Conservation (phyloP, 345 rosid species). For the Jatropha curcas region DNA sequence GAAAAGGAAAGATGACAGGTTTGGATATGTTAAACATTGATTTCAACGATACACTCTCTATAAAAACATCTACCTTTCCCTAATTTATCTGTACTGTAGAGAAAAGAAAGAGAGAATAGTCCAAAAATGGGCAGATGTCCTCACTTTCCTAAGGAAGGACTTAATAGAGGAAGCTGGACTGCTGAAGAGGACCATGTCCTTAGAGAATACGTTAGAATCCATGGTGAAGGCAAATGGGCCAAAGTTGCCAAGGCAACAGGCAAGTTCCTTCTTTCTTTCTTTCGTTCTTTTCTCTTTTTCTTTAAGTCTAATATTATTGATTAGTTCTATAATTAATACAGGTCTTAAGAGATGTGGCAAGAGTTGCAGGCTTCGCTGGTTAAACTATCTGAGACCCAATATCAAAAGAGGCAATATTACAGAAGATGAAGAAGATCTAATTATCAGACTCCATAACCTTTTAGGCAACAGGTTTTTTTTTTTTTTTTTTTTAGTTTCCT, state of each 20-base stretch:
- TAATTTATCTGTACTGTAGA: no score
- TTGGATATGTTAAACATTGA: no score
- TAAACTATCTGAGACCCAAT: constrained; percentile 43
- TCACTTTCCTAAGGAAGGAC: constrained; percentile 6
- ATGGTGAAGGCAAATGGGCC: constrained; percentile 22
- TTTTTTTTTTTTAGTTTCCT: no score
- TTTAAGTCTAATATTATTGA: no score
- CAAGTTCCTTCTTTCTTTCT: no score
- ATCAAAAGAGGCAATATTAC: constrained; percentile 47
- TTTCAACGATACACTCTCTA: background rate
- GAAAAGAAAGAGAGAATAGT: background rate
- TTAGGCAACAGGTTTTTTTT: constrained; percentile 26
- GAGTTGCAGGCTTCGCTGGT: constrained; percentile 49
- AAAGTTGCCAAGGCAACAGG: constrained; percentile 14
- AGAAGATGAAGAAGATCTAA: constrained; percentile 44
- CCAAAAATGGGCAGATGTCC: constrained; percentile 4
- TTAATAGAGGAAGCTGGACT: constrained; percentile 18
- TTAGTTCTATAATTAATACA: background rate
- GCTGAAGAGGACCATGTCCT: constrained; percentile 11
- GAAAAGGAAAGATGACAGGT: no score
- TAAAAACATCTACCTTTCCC: background rate
- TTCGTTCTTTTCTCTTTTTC: no score
- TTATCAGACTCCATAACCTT: constrained; percentile 30
- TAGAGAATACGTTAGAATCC: constrained; percentile 4
- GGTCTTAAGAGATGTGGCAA: constrained; percentile 33